These are phyloP conservation scores for Persicaria tinctoria DNA, from an alignment of 148 eudicot genomes.

Conservation along the genomic window DNA sequence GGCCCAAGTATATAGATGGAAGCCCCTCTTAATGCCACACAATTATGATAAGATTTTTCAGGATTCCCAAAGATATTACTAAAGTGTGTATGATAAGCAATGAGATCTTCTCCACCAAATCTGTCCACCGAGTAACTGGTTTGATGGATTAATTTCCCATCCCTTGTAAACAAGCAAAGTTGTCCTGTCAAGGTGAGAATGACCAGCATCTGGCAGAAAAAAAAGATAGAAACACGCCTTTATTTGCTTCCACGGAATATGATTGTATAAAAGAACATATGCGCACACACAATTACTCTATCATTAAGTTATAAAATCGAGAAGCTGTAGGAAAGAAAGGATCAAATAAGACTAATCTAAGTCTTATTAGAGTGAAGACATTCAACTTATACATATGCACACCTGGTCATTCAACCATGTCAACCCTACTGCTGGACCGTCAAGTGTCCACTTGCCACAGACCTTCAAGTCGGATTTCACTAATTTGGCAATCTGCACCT, in stretches of 20 bases:
- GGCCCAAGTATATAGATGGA: conserved; percentile 74
- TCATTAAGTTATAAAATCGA: not conserved
- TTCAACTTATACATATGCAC: conserved; percentile 2
- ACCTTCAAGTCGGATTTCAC: conserved; percentile 63
- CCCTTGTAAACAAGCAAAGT: conserved; percentile 74
- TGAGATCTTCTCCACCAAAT: conserved; percentile 61
- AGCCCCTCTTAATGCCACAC: conserved; percentile 79
- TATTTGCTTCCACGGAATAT: not conserved
- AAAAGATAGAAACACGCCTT: not conserved
- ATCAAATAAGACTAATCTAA: not conserved
- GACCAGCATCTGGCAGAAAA: conserved; percentile 62
- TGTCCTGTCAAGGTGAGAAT: conserved; percentile 70
- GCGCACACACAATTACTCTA: not conserved
- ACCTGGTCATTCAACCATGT: conserved; percentile 96
- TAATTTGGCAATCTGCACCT: conserved; percentile 81
- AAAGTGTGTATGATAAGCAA: conserved; percentile 69
- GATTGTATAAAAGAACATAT: not conserved
- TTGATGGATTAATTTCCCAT: conserved; percentile 83
- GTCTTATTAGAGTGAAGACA: not conserved
- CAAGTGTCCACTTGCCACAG: conserved; percentile 68
- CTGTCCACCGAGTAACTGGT: conserved; percentile 65
- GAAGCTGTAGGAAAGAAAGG: not conserved
- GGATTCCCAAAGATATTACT: conserved; percentile 72
- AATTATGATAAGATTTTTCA: conserved; percentile 91
- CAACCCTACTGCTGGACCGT: conserved; percentile 79